Conservation (phyloP, 2,329 filamentous ascomycete species). For the Paracamarosporium sp. region DNA sequence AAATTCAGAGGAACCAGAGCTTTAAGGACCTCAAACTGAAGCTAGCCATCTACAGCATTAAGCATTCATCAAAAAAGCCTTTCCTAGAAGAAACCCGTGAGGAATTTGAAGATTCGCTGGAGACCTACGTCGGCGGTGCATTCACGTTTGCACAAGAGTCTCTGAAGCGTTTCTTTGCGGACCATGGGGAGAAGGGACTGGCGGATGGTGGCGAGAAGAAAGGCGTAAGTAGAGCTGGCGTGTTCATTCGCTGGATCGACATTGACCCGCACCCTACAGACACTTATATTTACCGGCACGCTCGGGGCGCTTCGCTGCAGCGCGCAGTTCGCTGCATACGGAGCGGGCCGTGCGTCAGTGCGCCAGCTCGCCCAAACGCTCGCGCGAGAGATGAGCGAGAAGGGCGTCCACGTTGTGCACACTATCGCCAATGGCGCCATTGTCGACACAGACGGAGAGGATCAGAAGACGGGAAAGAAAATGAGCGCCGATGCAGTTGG, state of each 20-base stretch:
- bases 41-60: conserved; percentile 63
- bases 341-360: conserved; percentile 59
- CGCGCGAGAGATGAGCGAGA: conserved; percentile 63
- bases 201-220: conserved; percentile 59
- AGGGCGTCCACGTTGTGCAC: conserved; percentile 66
- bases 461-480: conserved; percentile 58
- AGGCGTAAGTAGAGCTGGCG: conserved; percentile 42
- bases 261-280: conserved; percentile 29
- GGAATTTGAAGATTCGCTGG: conserved; percentile 52
- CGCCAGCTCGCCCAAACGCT: conserved; percentile 63
- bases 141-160: conserved; percentile 63
- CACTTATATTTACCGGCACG: conserved; percentile 64
- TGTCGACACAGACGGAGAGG: conserved; percentile 58
- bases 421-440: conserved; percentile 64
- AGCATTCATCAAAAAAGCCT: conserved; percentile 61
- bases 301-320: conserved; percentile 62
- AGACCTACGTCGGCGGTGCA: conserved; percentile 62
- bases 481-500: conserved; percentile 66
- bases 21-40: conserved; percentile 59
- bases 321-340: conserved; percentile 62
- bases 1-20: conserved; percentile 56
- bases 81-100: conserved; percentile 63
- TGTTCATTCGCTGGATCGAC: background rate
- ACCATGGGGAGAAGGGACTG: conserved; percentile 58
- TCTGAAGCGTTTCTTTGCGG: conserved; percentile 58